Percentiles rank a stretch among this genome's conserved stretches.
phyloP scores from a whole-genome alignment of 306 rosid species.

The Sindora glabra region DNA sequence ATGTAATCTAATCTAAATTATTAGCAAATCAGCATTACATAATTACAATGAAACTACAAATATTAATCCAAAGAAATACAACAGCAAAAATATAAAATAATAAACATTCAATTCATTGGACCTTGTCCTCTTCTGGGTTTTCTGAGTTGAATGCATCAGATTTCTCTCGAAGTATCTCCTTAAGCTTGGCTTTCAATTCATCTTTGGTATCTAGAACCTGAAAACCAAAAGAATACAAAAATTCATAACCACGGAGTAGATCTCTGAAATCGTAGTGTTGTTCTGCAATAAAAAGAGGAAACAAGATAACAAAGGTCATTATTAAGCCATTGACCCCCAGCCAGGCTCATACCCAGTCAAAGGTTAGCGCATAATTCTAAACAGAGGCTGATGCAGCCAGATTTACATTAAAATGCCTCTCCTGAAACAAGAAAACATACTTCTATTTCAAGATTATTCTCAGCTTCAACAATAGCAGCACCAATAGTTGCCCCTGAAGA shows the following conservation, averaged over 20 bases:
- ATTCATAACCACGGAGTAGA: background rate
- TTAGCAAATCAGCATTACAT: background rate
- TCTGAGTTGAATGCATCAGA: constrained; percentile 76
- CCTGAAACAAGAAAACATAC: constrained; percentile 57
- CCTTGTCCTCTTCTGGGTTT: constrained; percentile 70
- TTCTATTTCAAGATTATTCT: constrained; percentile 61
- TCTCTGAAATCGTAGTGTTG: background rate
- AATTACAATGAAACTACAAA: background rate
- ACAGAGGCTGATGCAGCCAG: constrained; percentile 6
- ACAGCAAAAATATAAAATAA: background rate
- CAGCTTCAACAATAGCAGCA: constrained; percentile 94
- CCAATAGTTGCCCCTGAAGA: constrained; percentile 55
- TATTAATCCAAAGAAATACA: background rate
- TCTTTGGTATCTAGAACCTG: constrained; percentile 73
- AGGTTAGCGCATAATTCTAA: constrained; percentile 34
- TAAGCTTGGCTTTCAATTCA: constrained; percentile 72
- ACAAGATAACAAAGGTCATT: too few species aligned
- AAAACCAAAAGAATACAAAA: background rate
- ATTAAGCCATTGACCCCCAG: constrained; percentile 14
- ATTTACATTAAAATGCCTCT: constrained; percentile 27
- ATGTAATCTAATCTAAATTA: background rate
- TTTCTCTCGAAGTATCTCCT: constrained; percentile 74
- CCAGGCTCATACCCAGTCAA: constrained; percentile 41
- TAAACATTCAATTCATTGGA: constrained; percentile 1
- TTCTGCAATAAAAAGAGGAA: too few species aligned